These are phyloP conservation scores for Cladophialophora carrionii DNA, from an alignment of 2,329 filamentous ascomycete genomes.

Conservation along the genomic window DNA sequence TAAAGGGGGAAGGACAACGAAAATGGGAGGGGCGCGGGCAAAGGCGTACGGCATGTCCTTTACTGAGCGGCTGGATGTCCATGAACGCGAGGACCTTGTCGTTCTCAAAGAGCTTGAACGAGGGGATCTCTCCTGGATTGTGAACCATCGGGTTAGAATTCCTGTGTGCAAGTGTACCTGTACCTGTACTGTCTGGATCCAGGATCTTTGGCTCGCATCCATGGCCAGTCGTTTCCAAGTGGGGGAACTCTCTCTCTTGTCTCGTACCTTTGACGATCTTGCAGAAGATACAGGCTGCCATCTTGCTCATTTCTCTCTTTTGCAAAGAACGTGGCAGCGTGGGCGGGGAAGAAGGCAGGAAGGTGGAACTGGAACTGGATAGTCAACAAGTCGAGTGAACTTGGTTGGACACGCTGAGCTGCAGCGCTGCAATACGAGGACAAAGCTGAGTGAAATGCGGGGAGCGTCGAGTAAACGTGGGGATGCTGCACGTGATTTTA, in stretches of 20 bases:
- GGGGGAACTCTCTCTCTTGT: neutral
- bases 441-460: neutral
- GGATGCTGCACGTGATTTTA: conserved; percentile 19
- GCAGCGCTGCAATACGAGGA: neutral
- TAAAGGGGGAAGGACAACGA: no score
- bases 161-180: neutral
- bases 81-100: conserved; percentile 94
- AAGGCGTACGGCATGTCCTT: conserved; percentile 76
- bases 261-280: conserved; percentile 87
- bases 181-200: neutral
- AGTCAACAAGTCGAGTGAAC: neutral
- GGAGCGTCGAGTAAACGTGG: neutral
- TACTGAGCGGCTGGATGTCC: conserved; percentile 87
- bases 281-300: conserved; percentile 87
- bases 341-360: neutral
- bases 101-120: conserved; percentile 93
- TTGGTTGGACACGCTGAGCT: neutral
- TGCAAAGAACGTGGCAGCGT: neutral
- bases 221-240: neutral
- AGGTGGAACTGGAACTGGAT: no score
- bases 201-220: neutral
- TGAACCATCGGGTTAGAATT: neutral
- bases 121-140: conserved; percentile 82
- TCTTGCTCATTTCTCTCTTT: conserved; percentile 29
- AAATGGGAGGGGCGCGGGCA: neutral